Base-by-base conservation (phyloP, 441 rosid genomes). In the Jatropha podagrica region DNA sequence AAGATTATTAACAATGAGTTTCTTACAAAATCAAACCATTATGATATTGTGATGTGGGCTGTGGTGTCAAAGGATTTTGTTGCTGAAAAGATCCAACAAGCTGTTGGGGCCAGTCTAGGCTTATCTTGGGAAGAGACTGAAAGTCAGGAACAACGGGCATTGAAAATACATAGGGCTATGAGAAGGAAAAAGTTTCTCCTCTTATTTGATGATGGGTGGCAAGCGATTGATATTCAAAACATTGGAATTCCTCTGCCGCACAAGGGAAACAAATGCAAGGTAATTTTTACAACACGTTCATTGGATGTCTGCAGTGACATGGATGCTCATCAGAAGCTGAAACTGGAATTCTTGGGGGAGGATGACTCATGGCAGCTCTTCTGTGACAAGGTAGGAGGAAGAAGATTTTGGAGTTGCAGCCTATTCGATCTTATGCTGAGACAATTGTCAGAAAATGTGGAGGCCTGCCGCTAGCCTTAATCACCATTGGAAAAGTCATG, bases 401-500 rank as follows among this genome's bases (percentile, higher is more conserved):
- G 60, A 79, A 77, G 61, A 42, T 77, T 55, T 59, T 81, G 68
- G 83, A 81, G 73, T 77, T 85, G 52, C 75, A 73, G 3, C n/a
- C 77, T 0, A 82, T 83, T 71, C 80, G 83, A 38, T 69, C 37
- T 62, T 78, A 71, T 18, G 86, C 89, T 5, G 79, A 84, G 84
- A 71, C 42, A 18, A 72, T 88, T 40, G 89, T 83, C 71, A 81
- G 60, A 58, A 84, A 88, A 86, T 88, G 91, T 70, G 88, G 88
- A 62, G 91, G 89, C 49, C 78, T 88, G 73, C 89, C 91, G 14
- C 87, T 86, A 7, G 89, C 91, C 4, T 83, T 87, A 77, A 80
- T 86, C 77, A 80, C 89, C 17, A 62, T 83, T 60, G 89, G 87
- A 61, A 79, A 83, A 66, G 85, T 86, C 75, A 81, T 88, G 91